Base-by-base conservation (phyloP, 495 filamentous ascomycete species). In the Pseudoneurospora amorphoporcata region DNA sequence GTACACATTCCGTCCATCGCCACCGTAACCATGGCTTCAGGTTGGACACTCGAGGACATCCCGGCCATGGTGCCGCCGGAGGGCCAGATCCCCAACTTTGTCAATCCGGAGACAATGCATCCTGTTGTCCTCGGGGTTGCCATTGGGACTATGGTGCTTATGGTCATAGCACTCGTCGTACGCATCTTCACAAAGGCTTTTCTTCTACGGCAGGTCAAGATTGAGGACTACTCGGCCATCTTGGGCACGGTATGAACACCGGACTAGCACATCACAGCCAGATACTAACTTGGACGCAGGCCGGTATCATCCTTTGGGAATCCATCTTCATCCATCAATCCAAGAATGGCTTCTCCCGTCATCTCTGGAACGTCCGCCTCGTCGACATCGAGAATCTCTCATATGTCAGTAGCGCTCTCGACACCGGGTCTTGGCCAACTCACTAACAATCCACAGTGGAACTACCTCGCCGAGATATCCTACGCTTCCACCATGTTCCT, bases 11-110 rank as follows among this genome's bases (percentile, higher is more conserved):
- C 23, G 39, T 70, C 43, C 53, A 65, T 65, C 32, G 29, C 53
- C 53, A 65, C 53, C 53, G 53, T 65, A 65, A 37, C 53, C 53
- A 65, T 65, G 53, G 53, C 53, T 17, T 23, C 23, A 17, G 29
- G 29, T 65, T 65, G 53, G 53, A 65, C 53, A 69, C 32, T 77
- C 68, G 5, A 68, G 17, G 35, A 71, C 72, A 71, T 77, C 65
- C 65, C 79, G 72, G 74, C 75, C 39, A 76, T 79, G 76, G 7
- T 39, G n/a, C 77, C 77, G 12, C 77, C 77, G n/a, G 70, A 73
- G 17, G 77, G 77, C 16, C 40, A 58, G 12, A 39, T 23, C 17
- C 40, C 74, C 16, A 76, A 79, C 47, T 78, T 78, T 68, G 73
- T 69, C 45, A 39, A 77, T 58, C 77, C 77, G 3, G 71, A 72